phyloP scores from a whole-genome alignment of 2,329 filamentous ascomycete species.

The Cladobotryum mycophilum region DNA sequence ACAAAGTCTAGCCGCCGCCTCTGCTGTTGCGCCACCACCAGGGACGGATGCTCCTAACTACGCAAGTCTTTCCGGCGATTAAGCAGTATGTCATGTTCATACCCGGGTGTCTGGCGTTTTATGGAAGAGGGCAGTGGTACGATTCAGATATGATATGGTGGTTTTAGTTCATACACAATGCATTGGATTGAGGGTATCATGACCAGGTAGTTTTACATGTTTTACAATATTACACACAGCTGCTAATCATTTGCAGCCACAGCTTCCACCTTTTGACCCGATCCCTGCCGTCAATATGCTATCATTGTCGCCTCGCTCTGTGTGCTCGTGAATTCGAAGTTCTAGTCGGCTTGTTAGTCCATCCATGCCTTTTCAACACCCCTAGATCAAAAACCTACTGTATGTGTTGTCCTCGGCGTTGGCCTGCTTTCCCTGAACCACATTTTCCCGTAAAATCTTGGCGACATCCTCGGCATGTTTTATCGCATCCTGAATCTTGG shows the following conservation, averaged over 20 bases:
- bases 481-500: conserved; percentile 58
- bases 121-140: background rate
- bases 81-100: background rate
- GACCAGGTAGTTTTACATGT: conserved; percentile 8
- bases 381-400: conserved; percentile 42
- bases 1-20: conserved; percentile 13
- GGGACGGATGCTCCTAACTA: conserved; percentile 68
- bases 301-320: conserved; percentile 89
- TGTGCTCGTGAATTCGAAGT: conserved; percentile 83
- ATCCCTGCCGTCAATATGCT: conserved; percentile 62
- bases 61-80: conserved; percentile 78
- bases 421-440: conserved; percentile 71
- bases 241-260: conserved; percentile 23
- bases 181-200: conserved; percentile 17
- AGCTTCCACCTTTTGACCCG: conserved; percentile 19
- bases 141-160: conserved; percentile 2
- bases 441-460: conserved; percentile 69
- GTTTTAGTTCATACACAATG: conserved; percentile 13
- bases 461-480: conserved; percentile 79
- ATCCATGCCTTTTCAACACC: background rate
- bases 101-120: conserved; percentile 25
- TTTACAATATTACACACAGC: conserved; percentile 9
- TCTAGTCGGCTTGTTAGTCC: conserved; percentile 41
- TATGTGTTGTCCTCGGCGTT: conserved; percentile 43
- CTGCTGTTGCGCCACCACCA: conserved; percentile 66